phyloP scores from a whole-genome alignment of 2,329 filamentous ascomycete genomes.

The Botrytis porri region DNA sequence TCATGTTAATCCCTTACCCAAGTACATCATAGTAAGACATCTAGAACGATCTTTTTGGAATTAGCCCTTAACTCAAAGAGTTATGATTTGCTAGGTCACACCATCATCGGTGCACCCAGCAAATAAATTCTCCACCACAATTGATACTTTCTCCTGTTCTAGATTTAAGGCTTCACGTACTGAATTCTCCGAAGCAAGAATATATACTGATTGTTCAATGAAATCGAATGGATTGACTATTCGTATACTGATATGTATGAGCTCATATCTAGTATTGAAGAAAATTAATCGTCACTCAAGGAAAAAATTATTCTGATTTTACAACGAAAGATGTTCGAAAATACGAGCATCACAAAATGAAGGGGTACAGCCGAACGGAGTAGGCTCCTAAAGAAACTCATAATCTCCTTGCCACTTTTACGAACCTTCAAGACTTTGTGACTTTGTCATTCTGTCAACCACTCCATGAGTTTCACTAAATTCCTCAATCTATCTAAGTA shows the following conservation, averaged over 20 bases:
- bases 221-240: neutral
- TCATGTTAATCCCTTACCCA: conserved; percentile 1
- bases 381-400: neutral
- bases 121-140: neutral
- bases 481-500: neutral
- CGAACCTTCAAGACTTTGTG: neutral
- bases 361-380: neutral
- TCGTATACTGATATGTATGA: neutral
- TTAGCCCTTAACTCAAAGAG: neutral
- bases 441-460: neutral
- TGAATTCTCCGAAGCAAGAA: neutral
- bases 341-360: conserved; percentile 6
- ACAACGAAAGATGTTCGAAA: neutral
- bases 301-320: neutral
- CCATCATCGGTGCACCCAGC: neutral
- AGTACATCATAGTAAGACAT: conserved; percentile 8
- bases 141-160: neutral
- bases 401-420: neutral
- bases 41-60: conserved; percentile 8
- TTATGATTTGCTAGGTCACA: conserved; percentile 4
- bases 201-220: neutral
- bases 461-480: neutral
- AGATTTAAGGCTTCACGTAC: neutral
- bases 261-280: neutral
- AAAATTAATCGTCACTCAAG: neutral